These are phyloP conservation scores for Paradendryphiella salina DNA, from an alignment of 2,329 filamentous ascomycete species.

Conservation along the genomic window DNA sequence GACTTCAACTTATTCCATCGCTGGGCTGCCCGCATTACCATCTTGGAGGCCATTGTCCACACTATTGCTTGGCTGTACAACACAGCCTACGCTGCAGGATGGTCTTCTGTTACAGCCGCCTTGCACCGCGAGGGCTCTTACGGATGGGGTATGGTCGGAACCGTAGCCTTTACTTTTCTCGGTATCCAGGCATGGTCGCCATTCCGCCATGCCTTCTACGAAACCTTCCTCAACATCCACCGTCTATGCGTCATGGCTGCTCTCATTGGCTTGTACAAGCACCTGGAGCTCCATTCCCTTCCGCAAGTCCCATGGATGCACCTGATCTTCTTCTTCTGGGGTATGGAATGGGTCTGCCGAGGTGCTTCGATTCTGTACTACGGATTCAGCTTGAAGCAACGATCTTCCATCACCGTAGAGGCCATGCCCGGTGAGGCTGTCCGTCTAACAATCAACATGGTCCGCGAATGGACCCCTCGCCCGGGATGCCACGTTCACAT, in stretches of 20 bases:
- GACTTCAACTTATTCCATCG: constrained; percentile 91
- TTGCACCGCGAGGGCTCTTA: constrained; percentile 66
- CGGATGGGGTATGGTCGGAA: constrained; percentile 63
- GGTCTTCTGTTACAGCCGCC: constrained; percentile 59
- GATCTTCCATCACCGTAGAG: constrained; percentile 59
- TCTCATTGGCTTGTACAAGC: constrained; percentile 75
- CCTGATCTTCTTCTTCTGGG: constrained; percentile 76
- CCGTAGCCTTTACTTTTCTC: constrained; percentile 65
- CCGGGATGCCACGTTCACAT: constrained; percentile 64
- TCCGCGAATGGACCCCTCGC: constrained; percentile 56
- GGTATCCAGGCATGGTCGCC: constrained; percentile 74
- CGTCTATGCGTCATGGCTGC: constrained; percentile 71
- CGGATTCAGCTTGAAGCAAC: constrained; percentile 56
- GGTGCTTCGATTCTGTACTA: constrained; percentile 56
- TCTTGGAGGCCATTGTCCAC: constrained; percentile 71
- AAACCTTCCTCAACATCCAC: constrained; percentile 89
- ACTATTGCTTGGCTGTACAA: constrained; percentile 74
- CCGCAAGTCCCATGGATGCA: constrained; percentile 75
- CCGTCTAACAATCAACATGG: constrained; percentile 63
- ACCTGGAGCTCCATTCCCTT: constrained; percentile 69
- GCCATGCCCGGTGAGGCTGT: constrained; percentile 64
- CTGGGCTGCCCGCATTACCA: constrained; percentile 77
- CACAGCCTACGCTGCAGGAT: constrained; percentile 62
- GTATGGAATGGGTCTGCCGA: constrained; percentile 62
- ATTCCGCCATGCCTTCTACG: constrained; percentile 91